Base-by-base conservation (phyloP, 108 stramenopile genomes). In the Pseudonitzschia delicatissima region DNA sequence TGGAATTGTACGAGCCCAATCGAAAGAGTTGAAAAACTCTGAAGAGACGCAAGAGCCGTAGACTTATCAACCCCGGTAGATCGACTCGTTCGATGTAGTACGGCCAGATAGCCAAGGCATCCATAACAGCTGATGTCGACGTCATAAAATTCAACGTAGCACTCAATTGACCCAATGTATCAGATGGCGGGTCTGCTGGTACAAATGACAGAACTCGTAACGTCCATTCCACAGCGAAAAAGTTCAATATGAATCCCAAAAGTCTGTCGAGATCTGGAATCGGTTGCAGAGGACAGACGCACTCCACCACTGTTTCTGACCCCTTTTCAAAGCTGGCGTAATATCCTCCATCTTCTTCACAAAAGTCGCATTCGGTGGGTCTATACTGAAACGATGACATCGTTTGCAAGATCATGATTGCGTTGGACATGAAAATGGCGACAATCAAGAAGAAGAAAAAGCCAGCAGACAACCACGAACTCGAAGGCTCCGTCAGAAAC, bases 321-420 rank as follows among this genome's bases (percentile, higher is more conserved):
- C 21, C 25, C 48, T 57, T 34, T n/a, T n/a, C 47, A n/a, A 15
- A 8, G 17, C 62, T 39, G 9, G n/a, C 60, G 17, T 40, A 5
- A 60, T 79, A 71, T 57, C 75, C 70, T 32, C 80, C 77, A 69
- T 64, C 36, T 40, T 67, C 82, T 39, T 72, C 78, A 48, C 85
- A 90, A 12, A 58, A 64, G 7, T 17, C 29, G 66, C 89, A 90
- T 52, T 73, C 69, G 11, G 50, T 28, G 11, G 86, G 89, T 0
- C 62, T 72, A 44, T 69, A 84, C 48, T 85, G 83, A 33, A 70
- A 87, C 6, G 20, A 28, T 13, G 62, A 17, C 81, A 85, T 79
- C 36, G 89, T 90, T 76, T 87, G 83, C 53, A 85, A 52, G 6
- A 84, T 71, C 84, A 87, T 87, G 51, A 90, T 52, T 44, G 78